These are phyloP conservation scores for Petunia secreta DNA, from an alignment of 257 asterid species.

Conservation along the genomic window DNA sequence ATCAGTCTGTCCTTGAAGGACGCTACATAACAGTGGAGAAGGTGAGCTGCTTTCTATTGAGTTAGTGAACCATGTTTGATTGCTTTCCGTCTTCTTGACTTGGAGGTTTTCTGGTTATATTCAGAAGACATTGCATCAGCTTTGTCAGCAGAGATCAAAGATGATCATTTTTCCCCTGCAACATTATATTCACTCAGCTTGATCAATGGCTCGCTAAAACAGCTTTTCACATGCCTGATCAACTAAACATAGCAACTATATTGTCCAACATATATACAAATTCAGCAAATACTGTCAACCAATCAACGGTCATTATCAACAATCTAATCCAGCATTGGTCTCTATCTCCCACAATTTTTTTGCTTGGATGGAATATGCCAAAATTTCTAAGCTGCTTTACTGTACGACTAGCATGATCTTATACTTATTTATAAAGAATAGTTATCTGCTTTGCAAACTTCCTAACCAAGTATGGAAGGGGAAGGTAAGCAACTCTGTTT, in stretches of 20 bases:
- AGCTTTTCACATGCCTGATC: slow-evolving; percentile 96
- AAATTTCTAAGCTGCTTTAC: slow-evolving; percentile 24
- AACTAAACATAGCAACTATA: slow-evolving; percentile 89
- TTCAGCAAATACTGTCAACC: slow-evolving; percentile 93
- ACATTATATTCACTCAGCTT: slow-evolving; percentile 66
- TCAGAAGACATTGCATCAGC: slow-evolving; percentile 98
- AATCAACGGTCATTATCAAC: slow-evolving; percentile 95
- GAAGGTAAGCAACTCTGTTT: slow-evolving; percentile 23
- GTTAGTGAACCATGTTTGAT: slow-evolving; percentile 44
- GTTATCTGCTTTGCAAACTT: slow-evolving; percentile 19
- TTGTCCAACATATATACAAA: slow-evolving; percentile 95
- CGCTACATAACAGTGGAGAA: slow-evolving; percentile 82
- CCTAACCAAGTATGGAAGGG: slow-evolving; percentile 14
- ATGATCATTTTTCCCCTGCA: slow-evolving; percentile 94
- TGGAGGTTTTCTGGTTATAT: slow-evolving; percentile 95
- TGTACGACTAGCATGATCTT: slow-evolving; percentile 19
- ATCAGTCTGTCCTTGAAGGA: slow-evolving; percentile 54
- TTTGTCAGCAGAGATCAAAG: slow-evolving; percentile 95
- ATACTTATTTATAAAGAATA: slow-evolving; percentile 17
- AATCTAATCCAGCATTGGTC: slow-evolving; percentile 70
- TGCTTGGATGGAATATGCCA: slow-evolving; percentile 26
- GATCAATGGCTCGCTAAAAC: slow-evolving; percentile 84
- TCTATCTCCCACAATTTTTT: slow-evolving; percentile 36
- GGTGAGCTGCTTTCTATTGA: slow-evolving; percentile 57
- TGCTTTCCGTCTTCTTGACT: slow-evolving; percentile 60